Evolutionary conservation across 2,329 filamentous ascomycete species (phyloP).

Genomic region (Trichoderma guizhouense): DNA sequence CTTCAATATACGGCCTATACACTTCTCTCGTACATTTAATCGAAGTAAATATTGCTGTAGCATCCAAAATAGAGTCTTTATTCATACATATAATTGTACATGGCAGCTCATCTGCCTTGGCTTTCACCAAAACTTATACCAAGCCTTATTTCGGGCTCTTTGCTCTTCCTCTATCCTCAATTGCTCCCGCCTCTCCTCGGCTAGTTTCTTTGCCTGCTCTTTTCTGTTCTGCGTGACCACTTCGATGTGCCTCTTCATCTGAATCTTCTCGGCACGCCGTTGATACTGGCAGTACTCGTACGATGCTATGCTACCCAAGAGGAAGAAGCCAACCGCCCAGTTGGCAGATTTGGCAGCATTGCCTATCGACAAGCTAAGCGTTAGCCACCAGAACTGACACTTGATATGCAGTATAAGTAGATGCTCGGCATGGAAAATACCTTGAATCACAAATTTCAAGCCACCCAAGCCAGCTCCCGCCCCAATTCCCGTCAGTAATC

Average conservation of each 20-base stretch:
- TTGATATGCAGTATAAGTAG: not conserved
- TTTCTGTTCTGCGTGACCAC: constrained; percentile 51
- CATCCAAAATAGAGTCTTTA: not conserved
- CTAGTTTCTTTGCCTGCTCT: constrained; percentile 44
- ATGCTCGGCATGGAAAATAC: constrained; percentile 45
- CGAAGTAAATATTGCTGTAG: not conserved
- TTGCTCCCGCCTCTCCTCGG: constrained; percentile 39
- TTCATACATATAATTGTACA: constrained; percentile 21
- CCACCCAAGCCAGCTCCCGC: constrained; percentile 73
- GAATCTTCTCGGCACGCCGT: constrained; percentile 69
- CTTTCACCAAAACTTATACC: constrained; percentile 57
- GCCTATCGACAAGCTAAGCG: constrained; percentile 24
- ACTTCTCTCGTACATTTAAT: not conserved
- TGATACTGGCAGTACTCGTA: constrained; percentile 83
- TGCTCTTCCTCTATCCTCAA: constrained; percentile 32
- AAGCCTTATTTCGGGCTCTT: constrained; percentile 40
- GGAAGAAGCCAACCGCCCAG: constrained; percentile 79
- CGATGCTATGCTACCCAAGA: constrained; percentile 63
- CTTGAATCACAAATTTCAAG: constrained; percentile 69
- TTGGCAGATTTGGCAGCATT: constrained; percentile 59
- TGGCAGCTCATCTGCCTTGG: not conserved
- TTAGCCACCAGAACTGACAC: not conserved
- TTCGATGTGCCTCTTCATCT: constrained; percentile 83
- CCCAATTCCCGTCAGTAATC: constrained; percentile 78
- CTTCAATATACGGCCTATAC: not conserved